Evolutionary conservation across 805 yeast genomes (phyloP), one percentile per base, ranked within the genome.

Genomic region (Pichia exigua): DNA sequence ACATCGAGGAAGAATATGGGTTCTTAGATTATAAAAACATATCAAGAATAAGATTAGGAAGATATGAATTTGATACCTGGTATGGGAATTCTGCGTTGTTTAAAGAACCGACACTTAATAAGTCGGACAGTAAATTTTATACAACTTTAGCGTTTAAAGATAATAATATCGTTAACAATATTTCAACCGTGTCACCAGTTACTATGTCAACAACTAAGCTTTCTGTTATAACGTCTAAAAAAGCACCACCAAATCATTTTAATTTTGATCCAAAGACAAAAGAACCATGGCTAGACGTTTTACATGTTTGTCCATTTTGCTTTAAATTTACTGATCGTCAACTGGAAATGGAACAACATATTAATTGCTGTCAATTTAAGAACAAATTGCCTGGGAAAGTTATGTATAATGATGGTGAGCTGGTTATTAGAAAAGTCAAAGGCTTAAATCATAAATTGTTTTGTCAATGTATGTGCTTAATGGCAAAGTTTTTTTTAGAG

Each of bases 401-500:
- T 20, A 79, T 85, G 57, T 92, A 88, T 64, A 73, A 76, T 42
- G 87, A 83, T 55, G 77, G 73, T 0, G 60, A 71, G 5, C 71
- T 73, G 50, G 70, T 79, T 5, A 86, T 92, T 35, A 67, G 87
- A 49, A 79, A 79, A 57, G 80, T 92, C 2, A 78, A 80, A 58
- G 96, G 96, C 1, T 71, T 73, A 11, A 73, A 76, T 42, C 79
- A 85, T 59, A 71, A 74, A 50, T 65, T 89, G 26, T 89, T 83
- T 57, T 81, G 96, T 57, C 98, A 92, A 64, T 83, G 87, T 58
- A 66, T 94, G 53, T 82, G 92, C 54, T 72, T 94, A 8, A 84
- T 92, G 65, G 94, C 95, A 0, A 89, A 91, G 67, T 76, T 94
- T 40, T 94, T 88, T 61, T 74, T 94, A 10, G 96, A 90, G 55